These are phyloP conservation scores for Pythium utonaiense DNA, from an alignment of 352 stramenopile genomes.

Conservation along the genomic window DNA sequence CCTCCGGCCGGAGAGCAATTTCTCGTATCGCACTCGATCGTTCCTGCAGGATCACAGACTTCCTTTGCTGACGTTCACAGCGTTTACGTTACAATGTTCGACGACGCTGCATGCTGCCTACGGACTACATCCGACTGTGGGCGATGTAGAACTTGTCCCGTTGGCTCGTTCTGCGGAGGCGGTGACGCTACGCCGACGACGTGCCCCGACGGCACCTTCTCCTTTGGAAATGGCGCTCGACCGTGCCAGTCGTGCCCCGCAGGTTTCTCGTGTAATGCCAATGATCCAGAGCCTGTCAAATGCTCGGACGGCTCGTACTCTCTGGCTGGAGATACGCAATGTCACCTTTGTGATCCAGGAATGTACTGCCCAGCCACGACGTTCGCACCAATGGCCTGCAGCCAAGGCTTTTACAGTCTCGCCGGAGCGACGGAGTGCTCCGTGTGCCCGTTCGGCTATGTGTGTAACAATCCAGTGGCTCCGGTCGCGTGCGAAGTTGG, in stretches of 20 bases:
- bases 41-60: slow-evolving; percentile 24
- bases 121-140: background rate
- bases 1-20: slow-evolving; percentile 15
- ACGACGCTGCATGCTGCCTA: slow-evolving; percentile 26
- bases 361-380: slow-evolving; percentile 22
- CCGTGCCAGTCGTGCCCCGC: slow-evolving; percentile 42
- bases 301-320: slow-evolving; percentile 41
- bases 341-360: slow-evolving; percentile 34
- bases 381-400: slow-evolving; percentile 10
- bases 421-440: slow-evolving; percentile 36
- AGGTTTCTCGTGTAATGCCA: slow-evolving; percentile 28
- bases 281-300: background rate
- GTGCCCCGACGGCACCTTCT: slow-evolving; percentile 38
- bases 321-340: slow-evolving; percentile 38
- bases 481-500: slow-evolving; percentile 35
- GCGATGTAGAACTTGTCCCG: slow-evolving; percentile 34
- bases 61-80: slow-evolving; percentile 34
- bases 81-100: slow-evolving; percentile 39
- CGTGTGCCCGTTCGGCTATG: slow-evolving; percentile 44
- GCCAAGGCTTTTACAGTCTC: slow-evolving; percentile 21
- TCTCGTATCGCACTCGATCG: slow-evolving; percentile 35
- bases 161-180: slow-evolving; percentile 42
- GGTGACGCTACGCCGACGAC: slow-evolving; percentile 22
- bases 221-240: slow-evolving; percentile 15
- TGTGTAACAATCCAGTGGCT: slow-evolving; percentile 26